Evolutionary conservation across 108 stramenopile species (phyloP).

Genomic region (Nitzschia putrida): DNA sequence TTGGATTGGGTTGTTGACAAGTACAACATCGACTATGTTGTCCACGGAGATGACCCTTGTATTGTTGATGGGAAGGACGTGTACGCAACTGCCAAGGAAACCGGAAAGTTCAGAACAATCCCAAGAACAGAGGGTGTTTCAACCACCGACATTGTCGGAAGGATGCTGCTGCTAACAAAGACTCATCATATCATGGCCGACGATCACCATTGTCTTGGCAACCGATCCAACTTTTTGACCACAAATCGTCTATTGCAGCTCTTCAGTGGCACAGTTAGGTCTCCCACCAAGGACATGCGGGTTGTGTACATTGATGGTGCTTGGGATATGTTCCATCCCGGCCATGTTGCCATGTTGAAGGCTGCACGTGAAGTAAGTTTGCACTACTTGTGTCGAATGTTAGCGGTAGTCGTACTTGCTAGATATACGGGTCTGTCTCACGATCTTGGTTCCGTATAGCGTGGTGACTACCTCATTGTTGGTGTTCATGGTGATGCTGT

Average conservation of each 20-base stretch:
- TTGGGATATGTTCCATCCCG: conserved; percentile 99
- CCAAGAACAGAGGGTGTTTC: conserved; percentile 99
- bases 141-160: conserved; percentile 99
- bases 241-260: conserved; percentile 89
- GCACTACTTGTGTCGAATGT: not conserved
- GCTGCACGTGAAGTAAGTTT: conserved; percentile 66
- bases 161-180: conserved; percentile 93
- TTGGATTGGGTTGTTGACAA: conserved; percentile 88
- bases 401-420: not conserved
- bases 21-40: conserved; percentile 90
- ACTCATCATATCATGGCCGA: conserved; percentile 78
- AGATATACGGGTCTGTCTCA: not conserved
- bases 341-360: conserved; percentile 92
- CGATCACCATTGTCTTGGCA: conserved; percentile 6
- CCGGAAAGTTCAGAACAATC: conserved; percentile 84
- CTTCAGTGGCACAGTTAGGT: conserved; percentile 86
- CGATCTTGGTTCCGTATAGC: conserved; percentile 22
- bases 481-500: conserved; percentile 95
- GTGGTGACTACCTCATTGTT: conserved; percentile 96
- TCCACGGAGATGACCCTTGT: conserved; percentile 99
- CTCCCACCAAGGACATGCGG: conserved; percentile 80
- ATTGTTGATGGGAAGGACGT: conserved; percentile 93
- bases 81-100: conserved; percentile 78
- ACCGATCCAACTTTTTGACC: conserved; percentile 90
- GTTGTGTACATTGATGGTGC: conserved; percentile 97